Evolutionary conservation across 164 flowering plant species (phyloP).

Genomic region (Vitis labrusca): DNA sequence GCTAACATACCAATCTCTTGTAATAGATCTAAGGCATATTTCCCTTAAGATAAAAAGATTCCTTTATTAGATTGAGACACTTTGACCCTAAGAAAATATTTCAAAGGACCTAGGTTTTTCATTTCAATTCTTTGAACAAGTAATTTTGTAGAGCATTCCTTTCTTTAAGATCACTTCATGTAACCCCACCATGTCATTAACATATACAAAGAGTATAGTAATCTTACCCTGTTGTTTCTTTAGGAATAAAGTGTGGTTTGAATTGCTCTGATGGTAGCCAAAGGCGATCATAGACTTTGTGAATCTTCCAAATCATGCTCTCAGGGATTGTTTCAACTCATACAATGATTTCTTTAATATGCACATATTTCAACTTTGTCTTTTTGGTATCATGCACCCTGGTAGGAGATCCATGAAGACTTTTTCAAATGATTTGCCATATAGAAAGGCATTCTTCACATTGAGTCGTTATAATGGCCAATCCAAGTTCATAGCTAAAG

Average conservation of each 20-base stretch:
- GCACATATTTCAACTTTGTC: not conserved
- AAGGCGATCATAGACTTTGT: too few relatives aligned
- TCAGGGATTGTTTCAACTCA: too few relatives aligned
- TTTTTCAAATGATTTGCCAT: not conserved
- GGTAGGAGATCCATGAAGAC: not conserved
- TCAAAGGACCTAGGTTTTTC: not conserved
- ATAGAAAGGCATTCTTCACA: not conserved
- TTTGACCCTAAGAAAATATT: too few relatives aligned
- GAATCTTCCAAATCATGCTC: too few relatives aligned
- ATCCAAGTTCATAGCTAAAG: not conserved
- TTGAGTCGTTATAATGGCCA: not conserved
- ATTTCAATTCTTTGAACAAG: slow-evolving; percentile 2
- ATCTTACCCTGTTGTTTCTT: not conserved
- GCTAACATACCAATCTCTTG: too few relatives aligned
- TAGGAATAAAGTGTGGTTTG: too few relatives aligned
- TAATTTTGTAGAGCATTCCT: not conserved
- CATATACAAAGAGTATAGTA: not conserved
- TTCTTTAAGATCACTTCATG: not conserved
- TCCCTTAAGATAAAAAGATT: too few relatives aligned
- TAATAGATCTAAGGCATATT: too few relatives aligned
- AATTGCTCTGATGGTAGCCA: too few relatives aligned
- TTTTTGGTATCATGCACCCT: not conserved
- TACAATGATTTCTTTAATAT: too few relatives aligned
- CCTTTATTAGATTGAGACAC: too few relatives aligned
- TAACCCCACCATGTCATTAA: too few relatives aligned